Evolutionary conservation across 805 yeast species (phyloP), one percentile per base, ranked within the genome.

Genomic region (Ogataea sp.): DNA sequence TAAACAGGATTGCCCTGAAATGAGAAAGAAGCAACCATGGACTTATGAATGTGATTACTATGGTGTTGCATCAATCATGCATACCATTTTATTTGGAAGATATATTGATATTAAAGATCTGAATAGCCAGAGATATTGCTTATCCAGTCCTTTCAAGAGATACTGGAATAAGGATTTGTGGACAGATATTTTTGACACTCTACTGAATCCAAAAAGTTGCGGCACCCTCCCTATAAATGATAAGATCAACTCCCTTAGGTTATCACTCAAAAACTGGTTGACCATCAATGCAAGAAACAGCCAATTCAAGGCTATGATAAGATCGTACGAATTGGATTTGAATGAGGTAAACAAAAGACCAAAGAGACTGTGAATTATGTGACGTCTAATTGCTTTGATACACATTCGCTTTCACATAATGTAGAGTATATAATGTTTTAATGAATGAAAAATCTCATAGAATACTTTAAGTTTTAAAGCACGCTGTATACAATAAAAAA

Each of bases 41-140:
- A 72, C 75, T 2, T 84, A 71, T 51, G 87, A 88, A 53, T 79
- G 81, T 3, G 97, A 88, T 59, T 86, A 86, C 53, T 83, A 72
- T 55, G 96, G 96, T 0, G 45, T 85, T 16, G 96, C 96, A 0
- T 72, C 78, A 26, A 73, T 83, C 0, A 63, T 86, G 2, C 90
- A 87, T 50, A 70, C 79, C 0, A 60, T 88, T 69, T 62, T 88
- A 15, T 87, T 79, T 64, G 94, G 94, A 0, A 64, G 68, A 13
- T 69, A 70, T 40, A 79, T 87, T 23, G 73, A 71, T 36, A 55
- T 53, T 1, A 18, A 23, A 13, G 51, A 54, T 6, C 50, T 41
- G 5, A 42, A 35, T 16, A 45, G 56, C 8, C 62, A 59, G 0
- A 45, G 43, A 3, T 59, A 68, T 37, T 58, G 52, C n/a, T 48